Evolutionary conservation across 1,139 yeast genomes (phyloP), one percentile per base, ranked within the genome.

Genomic region (Arxiozyma slooffiae): DNA sequence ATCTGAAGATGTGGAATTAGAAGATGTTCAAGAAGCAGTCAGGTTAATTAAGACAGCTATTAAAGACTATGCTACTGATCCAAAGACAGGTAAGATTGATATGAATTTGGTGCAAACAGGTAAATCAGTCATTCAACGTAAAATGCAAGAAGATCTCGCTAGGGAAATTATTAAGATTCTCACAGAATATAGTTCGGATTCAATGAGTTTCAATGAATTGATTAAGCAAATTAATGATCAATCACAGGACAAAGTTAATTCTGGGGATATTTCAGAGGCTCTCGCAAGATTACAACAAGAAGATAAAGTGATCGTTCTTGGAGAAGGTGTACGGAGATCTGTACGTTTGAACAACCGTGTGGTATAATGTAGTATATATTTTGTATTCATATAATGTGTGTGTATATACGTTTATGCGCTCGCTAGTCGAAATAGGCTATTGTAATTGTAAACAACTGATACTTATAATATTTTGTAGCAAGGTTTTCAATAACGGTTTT

Each of bases 101-200:
- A 89, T 92, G 97, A 97, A 89, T 67, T 75, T 94, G 69, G 89
- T 92, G 37, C 97, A 90, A 70, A 92, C 97, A 0, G 98, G 98
- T 52, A 89, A 94, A 39, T 87, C 97, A 0, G 78, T 87, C 2
- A 87, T 94, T 4, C 96, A 90, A 67, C 77, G 97, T 66, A 79
- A 83, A 60, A 68, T 83, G 62, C 85, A 81, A 59, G 89, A 85
- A 55, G 95, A 85, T 62, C 73, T 88, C 57, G 76, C 80, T 38
- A 77, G 79, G 52, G 86, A 80, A 55, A 73, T 89, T 4, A 62
- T 80, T 60, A 71, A 49, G 65, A 78, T 53, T 60, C 81, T 53
- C 76, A 77, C 59, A 51, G 66, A 55, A 34, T 56, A 60, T 41
- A 41, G 60, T 2, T 50, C 67, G 46, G 59, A 63, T 40, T 60